Evolutionary conservation across 768 basidiomycete species (phyloP).

Genomic region (Wakefieldia striispora): DNA sequence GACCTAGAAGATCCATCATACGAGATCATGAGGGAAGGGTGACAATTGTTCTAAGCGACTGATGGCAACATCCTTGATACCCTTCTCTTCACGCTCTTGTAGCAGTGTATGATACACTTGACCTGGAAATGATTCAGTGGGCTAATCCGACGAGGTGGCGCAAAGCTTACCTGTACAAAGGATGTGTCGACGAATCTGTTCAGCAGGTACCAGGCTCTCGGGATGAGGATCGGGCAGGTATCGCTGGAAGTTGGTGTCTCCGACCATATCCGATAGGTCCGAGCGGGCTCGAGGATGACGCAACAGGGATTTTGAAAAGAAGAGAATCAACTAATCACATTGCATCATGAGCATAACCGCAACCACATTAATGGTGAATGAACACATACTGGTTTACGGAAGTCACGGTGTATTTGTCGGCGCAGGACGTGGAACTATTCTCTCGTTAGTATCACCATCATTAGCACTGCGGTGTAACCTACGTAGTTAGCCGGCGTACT

Average conservation of each 20-base stretch:
- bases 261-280: slow-evolving; percentile 81
- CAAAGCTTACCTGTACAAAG: slow-evolving; percentile 67
- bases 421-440: slow-evolving; percentile 91
- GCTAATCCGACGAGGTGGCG: not conserved
- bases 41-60: slow-evolving; percentile 93
- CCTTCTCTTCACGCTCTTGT: slow-evolving; percentile 86
- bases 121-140: slow-evolving; percentile 40
- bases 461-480: slow-evolving; percentile 1
- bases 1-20: slow-evolving; percentile 36
- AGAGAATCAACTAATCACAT: slow-evolving; percentile 67
- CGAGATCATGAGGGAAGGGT: slow-evolving; percentile 95
- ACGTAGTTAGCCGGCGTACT: slow-evolving; percentile 96
- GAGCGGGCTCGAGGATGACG: slow-evolving; percentile 94
- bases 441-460: slow-evolving; percentile 11
- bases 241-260: slow-evolving; percentile 88
- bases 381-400: slow-evolving; percentile 84
- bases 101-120: slow-evolving; percentile 93
- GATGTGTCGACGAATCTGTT: slow-evolving; percentile 89
- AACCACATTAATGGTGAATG: not conserved
- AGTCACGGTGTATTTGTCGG: slow-evolving; percentile 95
- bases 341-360: not conserved
- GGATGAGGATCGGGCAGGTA: slow-evolving; percentile 85
- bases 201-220: slow-evolving; percentile 70
- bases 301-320: slow-evolving; percentile 96
- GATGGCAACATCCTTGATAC: slow-evolving; percentile 91